Evolutionary conservation across 441 rosid genomes (phyloP).

Genomic region (Gossypium gossypioides): DNA sequence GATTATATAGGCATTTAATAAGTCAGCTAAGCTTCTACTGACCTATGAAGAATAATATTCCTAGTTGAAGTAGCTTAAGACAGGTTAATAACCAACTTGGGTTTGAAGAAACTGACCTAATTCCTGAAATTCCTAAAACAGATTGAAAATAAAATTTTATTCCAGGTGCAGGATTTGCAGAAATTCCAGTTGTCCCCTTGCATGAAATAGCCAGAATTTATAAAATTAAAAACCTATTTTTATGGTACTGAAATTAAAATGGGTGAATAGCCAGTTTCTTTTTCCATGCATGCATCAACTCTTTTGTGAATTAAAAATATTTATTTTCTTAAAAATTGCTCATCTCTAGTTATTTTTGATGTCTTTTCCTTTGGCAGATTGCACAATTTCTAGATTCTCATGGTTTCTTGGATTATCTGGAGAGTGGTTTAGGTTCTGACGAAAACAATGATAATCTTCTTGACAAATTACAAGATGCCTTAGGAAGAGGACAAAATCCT

Average conservation of each 20-base stretch:
- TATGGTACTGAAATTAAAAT: background rate
- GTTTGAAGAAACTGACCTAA: background rate
- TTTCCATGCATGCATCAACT: background rate
- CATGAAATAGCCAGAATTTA: background rate
- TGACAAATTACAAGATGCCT: slow-evolving; percentile 91
- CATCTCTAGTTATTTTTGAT: background rate
- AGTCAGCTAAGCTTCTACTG: slow-evolving; percentile 1
- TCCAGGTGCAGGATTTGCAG: background rate
- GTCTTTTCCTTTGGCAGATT: slow-evolving; percentile 41
- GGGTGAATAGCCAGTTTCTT: background rate
- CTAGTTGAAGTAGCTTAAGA: background rate
- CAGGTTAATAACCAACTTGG: background rate
- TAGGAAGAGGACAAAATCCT: slow-evolving; percentile 96
- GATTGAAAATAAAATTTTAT: background rate
- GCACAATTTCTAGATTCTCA: slow-evolving; percentile 75
- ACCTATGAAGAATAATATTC: background rate
- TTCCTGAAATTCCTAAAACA: background rate
- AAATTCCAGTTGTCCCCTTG: background rate
- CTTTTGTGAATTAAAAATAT: background rate
- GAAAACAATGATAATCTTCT: slow-evolving; percentile 72
- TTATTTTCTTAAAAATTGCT: slow-evolving; percentile 5
- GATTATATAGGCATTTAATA: background rate
- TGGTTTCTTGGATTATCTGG: slow-evolving; percentile 88
- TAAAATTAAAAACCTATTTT: background rate
- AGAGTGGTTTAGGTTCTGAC: slow-evolving; percentile 67